Conservation (phyloP, 106 monocot species). For the Acorus calamus region DNA sequence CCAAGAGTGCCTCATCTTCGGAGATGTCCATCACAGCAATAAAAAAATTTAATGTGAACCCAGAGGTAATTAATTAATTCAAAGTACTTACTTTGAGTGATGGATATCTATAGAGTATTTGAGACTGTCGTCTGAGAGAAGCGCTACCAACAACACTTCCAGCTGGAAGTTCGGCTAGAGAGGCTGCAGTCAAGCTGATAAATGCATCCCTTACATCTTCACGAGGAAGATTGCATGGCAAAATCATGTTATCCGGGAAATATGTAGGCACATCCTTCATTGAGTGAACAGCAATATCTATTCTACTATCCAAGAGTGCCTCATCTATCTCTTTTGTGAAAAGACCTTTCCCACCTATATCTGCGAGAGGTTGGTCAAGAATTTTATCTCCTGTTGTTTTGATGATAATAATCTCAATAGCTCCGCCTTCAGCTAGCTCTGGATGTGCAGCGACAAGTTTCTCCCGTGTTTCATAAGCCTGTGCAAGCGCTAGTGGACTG, state of each 20-base stretch:
- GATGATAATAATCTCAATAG: constrained; percentile 81
- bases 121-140: constrained; percentile 86
- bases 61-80: too few relatives aligned
- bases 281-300: constrained; percentile 96
- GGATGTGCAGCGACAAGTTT: constrained; percentile 75
- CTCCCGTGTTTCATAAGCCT: constrained; percentile 78
- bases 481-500: constrained; percentile 98
- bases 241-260: constrained; percentile 70
- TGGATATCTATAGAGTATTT: constrained; percentile 82
- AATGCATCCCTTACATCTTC: constrained; percentile 46
- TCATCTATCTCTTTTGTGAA: constrained; percentile 99
- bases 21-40: too few relatives aligned
- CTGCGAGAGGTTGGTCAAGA: constrained; percentile 84
- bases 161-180: constrained; percentile 77
- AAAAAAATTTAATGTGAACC: too few relatives aligned
- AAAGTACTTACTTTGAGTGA: constrained; percentile 57
- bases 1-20: constrained; percentile 92
- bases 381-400: constrained; percentile 97
- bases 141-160: constrained; percentile 95
- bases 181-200: constrained; percentile 41
- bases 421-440: constrained; percentile 82
- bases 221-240: constrained; percentile 90
- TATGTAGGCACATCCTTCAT: constrained; percentile 99
- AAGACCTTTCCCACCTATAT: constrained; percentile 95
- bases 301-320: constrained; percentile 71